Evolutionary conservation across 2,329 filamentous ascomycete genomes (phyloP).

Genomic region (Pseudogymnoascus sp.): DNA sequence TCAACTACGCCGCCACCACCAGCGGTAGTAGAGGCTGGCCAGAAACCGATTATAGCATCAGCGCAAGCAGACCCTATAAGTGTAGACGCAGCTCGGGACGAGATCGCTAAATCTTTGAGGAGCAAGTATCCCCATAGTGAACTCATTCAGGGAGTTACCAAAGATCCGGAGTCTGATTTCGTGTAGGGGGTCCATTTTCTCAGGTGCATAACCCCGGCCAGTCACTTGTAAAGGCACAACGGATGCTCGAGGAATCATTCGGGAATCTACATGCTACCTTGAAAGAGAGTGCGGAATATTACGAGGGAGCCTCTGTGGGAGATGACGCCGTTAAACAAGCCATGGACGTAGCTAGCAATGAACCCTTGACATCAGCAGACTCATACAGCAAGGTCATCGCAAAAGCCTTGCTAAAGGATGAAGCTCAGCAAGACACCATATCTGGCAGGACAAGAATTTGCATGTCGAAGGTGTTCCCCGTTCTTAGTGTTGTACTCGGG

Average conservation of each 20-base stretch:
- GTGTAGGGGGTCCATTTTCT: background rate
- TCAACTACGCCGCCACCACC: background rate
- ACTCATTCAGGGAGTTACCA: background rate
- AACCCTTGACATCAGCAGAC: background rate
- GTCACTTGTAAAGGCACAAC: background rate
- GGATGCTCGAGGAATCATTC: background rate
- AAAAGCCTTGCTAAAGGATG: background rate
- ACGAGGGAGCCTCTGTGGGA: background rate
- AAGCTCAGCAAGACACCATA: background rate
- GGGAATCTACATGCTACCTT: background rate
- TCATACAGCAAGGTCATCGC: background rate
- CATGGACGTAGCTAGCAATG: background rate
- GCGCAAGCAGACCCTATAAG: background rate
- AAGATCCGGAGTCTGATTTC: background rate
- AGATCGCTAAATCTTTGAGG: background rate
- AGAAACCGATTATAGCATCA: background rate
- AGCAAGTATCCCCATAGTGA: background rate
- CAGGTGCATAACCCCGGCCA: background rate
- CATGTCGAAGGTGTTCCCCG: background rate
- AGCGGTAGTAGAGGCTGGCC: background rate
- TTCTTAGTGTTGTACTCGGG: background rate
- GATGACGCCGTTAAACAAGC: background rate
- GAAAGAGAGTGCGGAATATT: background rate
- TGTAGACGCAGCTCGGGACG: background rate
- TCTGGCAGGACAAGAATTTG: background rate